These are phyloP conservation scores for Candida nonsorbophila DNA, from an alignment of 805 yeast genomes.

Conservation along the genomic window DNA sequence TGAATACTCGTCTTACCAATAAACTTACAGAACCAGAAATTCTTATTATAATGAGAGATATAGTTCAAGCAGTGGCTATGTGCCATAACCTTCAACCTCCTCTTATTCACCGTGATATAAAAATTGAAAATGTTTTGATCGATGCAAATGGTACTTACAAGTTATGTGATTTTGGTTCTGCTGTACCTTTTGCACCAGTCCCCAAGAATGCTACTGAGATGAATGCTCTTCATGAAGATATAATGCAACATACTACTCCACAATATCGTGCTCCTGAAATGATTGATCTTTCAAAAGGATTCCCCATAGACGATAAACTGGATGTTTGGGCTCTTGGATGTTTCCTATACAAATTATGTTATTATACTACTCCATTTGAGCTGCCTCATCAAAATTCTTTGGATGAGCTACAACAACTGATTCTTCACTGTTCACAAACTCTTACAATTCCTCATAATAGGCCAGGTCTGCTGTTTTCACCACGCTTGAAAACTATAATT, in stretches of 20 bases:
- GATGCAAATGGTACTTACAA: conserved; percentile 56
- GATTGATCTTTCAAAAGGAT: conserved; percentile 65
- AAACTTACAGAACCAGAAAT: conserved; percentile 67
- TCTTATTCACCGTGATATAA: conserved; percentile 72
- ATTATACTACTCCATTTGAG: conserved; percentile 82
- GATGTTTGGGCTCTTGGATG: conserved; percentile 87
- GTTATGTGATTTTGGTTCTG: conserved; percentile 80
- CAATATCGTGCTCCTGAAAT: conserved; percentile 84
- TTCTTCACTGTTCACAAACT: conserved; percentile 49
- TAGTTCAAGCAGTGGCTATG: conserved; percentile 69
- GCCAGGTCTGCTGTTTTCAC: conserved; percentile 45
- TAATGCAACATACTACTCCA: conserved; percentile 76
- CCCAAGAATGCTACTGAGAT: conserved; percentile 61
- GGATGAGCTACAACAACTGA: conserved; percentile 51
- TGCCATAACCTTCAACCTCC: conserved; percentile 74
- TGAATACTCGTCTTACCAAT: conserved; percentile 66
- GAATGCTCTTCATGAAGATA: conserved; percentile 56
- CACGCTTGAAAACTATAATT: conserved; percentile 59
- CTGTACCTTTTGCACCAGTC: conserved; percentile 58
- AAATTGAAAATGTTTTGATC: conserved; percentile 74
- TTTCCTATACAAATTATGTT: conserved; percentile 70
- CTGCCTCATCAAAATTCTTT: conserved; percentile 29
- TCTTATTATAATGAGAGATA: conserved; percentile 60
- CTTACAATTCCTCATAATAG: conserved; percentile 43
- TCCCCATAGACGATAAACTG: conserved; percentile 74